A percentile compares a stretch with the other conserved stretches of the same genome.
Evolutionary conservation across 305 asterid genomes (phyloP).

Genomic region (Fraxinus paxiana): DNA sequence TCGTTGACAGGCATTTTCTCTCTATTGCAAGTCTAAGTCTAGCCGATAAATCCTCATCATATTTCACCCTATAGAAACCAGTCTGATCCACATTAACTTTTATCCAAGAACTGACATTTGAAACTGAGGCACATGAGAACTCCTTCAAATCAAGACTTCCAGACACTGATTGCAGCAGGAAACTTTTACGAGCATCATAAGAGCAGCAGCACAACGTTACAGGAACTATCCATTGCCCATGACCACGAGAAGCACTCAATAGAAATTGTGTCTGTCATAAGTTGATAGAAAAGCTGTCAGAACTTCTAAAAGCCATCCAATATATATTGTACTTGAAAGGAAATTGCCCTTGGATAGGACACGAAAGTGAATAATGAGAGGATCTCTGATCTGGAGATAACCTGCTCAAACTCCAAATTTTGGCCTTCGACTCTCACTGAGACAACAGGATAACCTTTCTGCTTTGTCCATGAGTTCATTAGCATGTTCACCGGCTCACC

Average conservation of each 20-base stretch:
- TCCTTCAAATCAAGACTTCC: constrained; percentile 61
- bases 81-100: constrained; percentile 83
- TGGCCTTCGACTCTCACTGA: constrained; percentile 69
- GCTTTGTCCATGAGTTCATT: constrained; percentile 95
- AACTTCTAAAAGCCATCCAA: constrained; percentile 2
- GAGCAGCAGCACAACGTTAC: constrained; percentile 72
- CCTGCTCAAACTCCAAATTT: constrained; percentile 86
- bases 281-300: constrained; percentile 28
- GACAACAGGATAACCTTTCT: constrained; percentile 88
- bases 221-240: constrained; percentile 95
- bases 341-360: not conserved
- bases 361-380: constrained; percentile 9
- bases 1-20: constrained; percentile 61
- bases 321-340: constrained; percentile 10
- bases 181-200: constrained; percentile 64
- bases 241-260: constrained; percentile 72
- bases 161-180: constrained; percentile 66
- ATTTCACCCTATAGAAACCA: constrained; percentile 86
- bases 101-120: constrained; percentile 60
- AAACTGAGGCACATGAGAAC: constrained; percentile 39
- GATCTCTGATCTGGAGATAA: constrained; percentile 25
- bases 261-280: constrained; percentile 73
- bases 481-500: constrained; percentile 91
- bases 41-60: constrained; percentile 75
- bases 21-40: constrained; percentile 81